phyloP scores from a whole-genome alignment of 805 yeast species.

The Nakazawaea anatomiae region DNA sequence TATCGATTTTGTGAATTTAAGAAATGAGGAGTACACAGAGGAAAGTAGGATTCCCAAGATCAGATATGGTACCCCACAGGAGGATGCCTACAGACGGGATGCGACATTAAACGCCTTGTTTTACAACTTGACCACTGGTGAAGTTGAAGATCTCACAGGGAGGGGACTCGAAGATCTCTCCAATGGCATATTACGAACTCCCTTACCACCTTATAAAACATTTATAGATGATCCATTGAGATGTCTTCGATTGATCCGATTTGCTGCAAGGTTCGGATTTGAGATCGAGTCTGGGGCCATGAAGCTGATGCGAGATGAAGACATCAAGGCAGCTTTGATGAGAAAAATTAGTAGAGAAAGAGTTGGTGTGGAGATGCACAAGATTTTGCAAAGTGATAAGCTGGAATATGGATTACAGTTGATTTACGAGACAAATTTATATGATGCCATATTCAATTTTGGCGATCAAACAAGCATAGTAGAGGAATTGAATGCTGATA shows the following conservation, averaged over 20 bases:
- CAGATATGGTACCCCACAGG: conserved; percentile 81
- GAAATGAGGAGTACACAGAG: conserved; percentile 80
- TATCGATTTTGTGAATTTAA: conserved; percentile 86
- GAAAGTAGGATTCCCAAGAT: conserved; percentile 83
- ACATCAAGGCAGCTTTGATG: conserved; percentile 52
- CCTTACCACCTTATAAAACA: conserved; percentile 78
- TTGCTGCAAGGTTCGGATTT: conserved; percentile 76
- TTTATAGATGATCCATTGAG: conserved; percentile 93
- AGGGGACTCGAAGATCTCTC: conserved; percentile 68
- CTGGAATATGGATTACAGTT: conserved; percentile 60
- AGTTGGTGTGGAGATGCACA: conserved; percentile 78
- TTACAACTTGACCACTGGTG: conserved; percentile 63
- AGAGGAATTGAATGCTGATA: conserved; percentile 13
- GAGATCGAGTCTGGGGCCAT: conserved; percentile 51
- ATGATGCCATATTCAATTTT: conserved; percentile 51
- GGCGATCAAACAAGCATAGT: conserved; percentile 21
- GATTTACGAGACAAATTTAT: conserved; percentile 49
- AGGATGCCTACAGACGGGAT: conserved; percentile 91
- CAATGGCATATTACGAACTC: conserved; percentile 75
- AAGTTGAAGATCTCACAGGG: conserved; percentile 82
- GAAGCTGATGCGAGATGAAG: conserved; percentile 56
- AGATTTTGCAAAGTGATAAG: conserved; percentile 60
- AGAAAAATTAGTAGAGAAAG: conserved; percentile 86
- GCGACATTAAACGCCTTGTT: conserved; percentile 93
- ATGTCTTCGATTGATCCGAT: conserved; percentile 77